Evolutionary conservation across 352 stramenopile genomes (phyloP).

Genomic region (Globisporangium acanthophoron): DNA sequence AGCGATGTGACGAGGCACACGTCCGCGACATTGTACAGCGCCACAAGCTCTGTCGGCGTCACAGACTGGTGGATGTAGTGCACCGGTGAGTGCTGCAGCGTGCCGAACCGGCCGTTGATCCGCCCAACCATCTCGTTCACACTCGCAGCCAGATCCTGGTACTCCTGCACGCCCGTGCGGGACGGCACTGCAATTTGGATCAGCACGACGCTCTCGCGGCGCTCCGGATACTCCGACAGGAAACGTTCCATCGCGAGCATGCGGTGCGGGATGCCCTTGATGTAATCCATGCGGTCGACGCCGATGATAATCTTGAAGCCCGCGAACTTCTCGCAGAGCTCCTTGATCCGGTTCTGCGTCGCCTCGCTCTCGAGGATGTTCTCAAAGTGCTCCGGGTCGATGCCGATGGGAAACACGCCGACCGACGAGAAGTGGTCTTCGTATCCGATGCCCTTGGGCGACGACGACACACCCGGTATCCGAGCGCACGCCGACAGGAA

Average conservation of each 20-base stretch:
- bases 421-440: conserved; percentile 85
- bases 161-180: conserved; percentile 43
- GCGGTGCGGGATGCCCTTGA: conserved; percentile 88
- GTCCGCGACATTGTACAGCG: conserved; percentile 86
- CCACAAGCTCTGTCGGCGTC: conserved; percentile 78
- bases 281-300: conserved; percentile 82
- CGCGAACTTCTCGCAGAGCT: conserved; percentile 62
- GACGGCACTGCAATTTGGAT: conserved; percentile 95
- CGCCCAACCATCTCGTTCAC: conserved; percentile 87
- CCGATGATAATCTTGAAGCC: conserved; percentile 81
- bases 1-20: conserved; percentile 87
- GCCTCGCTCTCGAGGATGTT: conserved; percentile 37
- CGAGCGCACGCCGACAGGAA: conserved; percentile 81
- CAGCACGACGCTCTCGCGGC: conserved; percentile 93
- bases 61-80: conserved; percentile 86
- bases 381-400: conserved; percentile 79
- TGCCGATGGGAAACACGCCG: conserved; percentile 85
- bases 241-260: conserved; percentile 85
- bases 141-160: conserved; percentile 59
- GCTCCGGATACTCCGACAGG: conserved; percentile 54
- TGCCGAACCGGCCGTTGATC: conserved; percentile 87
- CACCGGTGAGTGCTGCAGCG: conserved; percentile 83
- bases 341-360: conserved; percentile 58
- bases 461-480: conserved; percentile 57
- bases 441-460: conserved; percentile 58